These are phyloP conservation scores for Fraxinus americana DNA, from an alignment of 257 asterid species.

Conservation along the genomic window DNA sequence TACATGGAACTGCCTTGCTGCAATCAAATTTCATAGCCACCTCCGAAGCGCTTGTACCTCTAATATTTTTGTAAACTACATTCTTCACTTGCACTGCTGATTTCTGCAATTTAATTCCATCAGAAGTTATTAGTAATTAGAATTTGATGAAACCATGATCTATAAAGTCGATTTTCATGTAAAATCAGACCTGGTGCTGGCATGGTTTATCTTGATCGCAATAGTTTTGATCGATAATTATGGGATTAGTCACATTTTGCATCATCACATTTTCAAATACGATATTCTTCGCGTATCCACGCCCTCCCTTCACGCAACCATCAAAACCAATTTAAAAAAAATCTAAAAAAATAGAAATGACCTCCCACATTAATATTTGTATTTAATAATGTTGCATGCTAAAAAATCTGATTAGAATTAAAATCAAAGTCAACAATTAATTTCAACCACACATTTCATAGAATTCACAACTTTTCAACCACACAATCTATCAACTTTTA, in stretches of 20 bases:
- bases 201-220: slow-evolving; percentile 73
- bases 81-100: slow-evolving; percentile 66
- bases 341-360: too few relatives aligned
- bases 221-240: slow-evolving; percentile 74
- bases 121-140: background rate
- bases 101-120: slow-evolving; percentile 30
- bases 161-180: background rate
- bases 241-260: slow-evolving; percentile 70
- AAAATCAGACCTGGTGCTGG: slow-evolving; percentile 44
- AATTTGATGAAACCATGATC: background rate
- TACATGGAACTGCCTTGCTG: slow-evolving; percentile 60
- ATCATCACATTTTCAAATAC: slow-evolving; percentile 60
- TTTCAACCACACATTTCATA: too few relatives aligned
- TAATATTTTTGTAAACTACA: slow-evolving; percentile 59
- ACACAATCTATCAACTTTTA: too few relatives aligned
- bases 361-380: too few relatives aligned
- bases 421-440: too few relatives aligned
- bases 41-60: slow-evolving; percentile 62
- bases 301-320: slow-evolving; percentile 61
- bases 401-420: too few relatives aligned
- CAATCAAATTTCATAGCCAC: slow-evolving; percentile 62
- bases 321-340: too few relatives aligned
- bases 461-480: too few relatives aligned
- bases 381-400: too few relatives aligned
- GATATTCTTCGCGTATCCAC: slow-evolving; percentile 80